Percentiles rank a stretch among this genome's conserved stretches.
Evolutionary conservation across 140 eudicot species (phyloP).

Genomic region (Oenanthe javanica): DNA sequence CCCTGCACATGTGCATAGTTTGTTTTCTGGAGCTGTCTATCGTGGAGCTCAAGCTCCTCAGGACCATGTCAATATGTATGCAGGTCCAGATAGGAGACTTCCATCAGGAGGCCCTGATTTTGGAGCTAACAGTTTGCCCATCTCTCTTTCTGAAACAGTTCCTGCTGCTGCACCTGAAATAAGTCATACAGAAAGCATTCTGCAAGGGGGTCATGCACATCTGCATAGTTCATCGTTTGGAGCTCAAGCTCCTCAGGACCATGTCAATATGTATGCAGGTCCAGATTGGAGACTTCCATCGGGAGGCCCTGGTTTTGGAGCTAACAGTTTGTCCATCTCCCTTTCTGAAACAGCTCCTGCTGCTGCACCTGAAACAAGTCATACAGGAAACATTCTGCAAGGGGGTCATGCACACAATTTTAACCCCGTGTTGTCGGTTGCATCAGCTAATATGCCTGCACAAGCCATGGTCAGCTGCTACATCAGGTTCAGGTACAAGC

Average conservation of each 20-base stretch:
- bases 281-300: not conserved
- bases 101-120: not conserved
- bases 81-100: not conserved
- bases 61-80: not conserved
- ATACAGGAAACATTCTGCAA: not conserved
- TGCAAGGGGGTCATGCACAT: not conserved
- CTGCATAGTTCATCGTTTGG: not conserved
- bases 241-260: conserved; percentile 4
- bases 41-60: not conserved
- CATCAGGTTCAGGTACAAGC: not conserved
- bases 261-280: not conserved
- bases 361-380: not conserved
- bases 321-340: not conserved
- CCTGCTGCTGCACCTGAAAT: not conserved
- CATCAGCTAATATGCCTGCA: conserved; percentile 2
- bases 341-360: not conserved
- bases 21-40: not conserved
- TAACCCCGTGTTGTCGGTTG: not conserved
- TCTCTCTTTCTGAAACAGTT: not conserved
- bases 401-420: not conserved
- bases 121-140: not conserved
- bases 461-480: conserved; percentile 7
- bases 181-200: not conserved
- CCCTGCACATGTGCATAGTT: not conserved
- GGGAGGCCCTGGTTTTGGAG: not conserved